Base-by-base conservation (phyloP, 2,329 filamentous ascomycete genomes). In the Fusarium secorum region DNA sequence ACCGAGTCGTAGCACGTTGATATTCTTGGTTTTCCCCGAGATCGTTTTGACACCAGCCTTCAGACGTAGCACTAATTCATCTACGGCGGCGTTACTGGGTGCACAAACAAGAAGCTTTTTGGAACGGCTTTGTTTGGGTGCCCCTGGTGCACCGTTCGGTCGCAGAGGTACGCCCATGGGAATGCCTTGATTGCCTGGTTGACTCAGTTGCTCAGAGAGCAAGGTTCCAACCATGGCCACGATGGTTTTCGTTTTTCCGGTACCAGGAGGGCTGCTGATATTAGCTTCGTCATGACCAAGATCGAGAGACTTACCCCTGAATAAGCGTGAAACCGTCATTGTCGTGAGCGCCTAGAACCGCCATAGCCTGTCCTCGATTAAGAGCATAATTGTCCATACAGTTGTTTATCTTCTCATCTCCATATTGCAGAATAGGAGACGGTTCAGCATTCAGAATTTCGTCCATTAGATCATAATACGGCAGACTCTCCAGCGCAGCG, bases 171-270 rank as follows among this genome's bases (percentile, higher is more conserved):
- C 75, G 11, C 79, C 77, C 10, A 81, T 65, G 17, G 78, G 77
- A 18, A 78, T 76, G 20, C 79, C 76, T 59, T 78, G 78, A 67
- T 77, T 70, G 44, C 75, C 74, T 58, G 71, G 65, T 61, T 79
- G 82, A 70, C 75, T 80, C 66, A 76, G 78, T 74, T 79, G 80
- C 64, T 81, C 82, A 17, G 68, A 80, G n/a, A 76, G 73, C 20
- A 99, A 85, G 39, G 94, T 93, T 38, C 96, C 96, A 28, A 98
- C 95, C 85, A 99, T 97, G 35, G 95, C 96, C 60, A 97, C 89
- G 66, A 99, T 99, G 0, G 96, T 99, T 80, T 99, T 99, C 0
- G 96, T 99, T 83, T 99, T 99, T 77, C 95, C 96, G 7, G 96
- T 98, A 80, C 96, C 96, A 3, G 96, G 96, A 54, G 96, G 96